phyloP scores from a whole-genome alignment of 176 grass and related monocot genomes.

The Poa annua region DNA sequence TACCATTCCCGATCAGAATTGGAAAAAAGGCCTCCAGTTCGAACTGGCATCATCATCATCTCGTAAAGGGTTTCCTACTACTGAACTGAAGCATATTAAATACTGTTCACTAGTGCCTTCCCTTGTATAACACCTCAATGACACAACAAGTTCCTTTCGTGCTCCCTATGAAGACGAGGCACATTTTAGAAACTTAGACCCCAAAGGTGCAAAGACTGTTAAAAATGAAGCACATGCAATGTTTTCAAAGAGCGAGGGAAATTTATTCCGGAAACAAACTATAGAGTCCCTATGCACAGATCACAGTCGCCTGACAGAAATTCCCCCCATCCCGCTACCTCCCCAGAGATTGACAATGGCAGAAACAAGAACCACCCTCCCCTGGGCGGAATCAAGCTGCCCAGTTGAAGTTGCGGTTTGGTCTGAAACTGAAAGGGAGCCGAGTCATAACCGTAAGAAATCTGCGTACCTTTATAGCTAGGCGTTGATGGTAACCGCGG shows the following conservation, averaged over 20 bases:
- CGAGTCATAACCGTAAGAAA: no score
- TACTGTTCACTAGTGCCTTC: neutral
- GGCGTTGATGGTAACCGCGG: neutral
- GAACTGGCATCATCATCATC: no score
- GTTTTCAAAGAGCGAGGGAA: neutral
- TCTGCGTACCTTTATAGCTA: neutral
- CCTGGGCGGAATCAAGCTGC: neutral
- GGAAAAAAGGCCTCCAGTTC: no score
- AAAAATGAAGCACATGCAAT: neutral
- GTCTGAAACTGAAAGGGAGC: neutral
- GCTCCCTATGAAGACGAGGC: neutral
- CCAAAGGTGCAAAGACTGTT: neutral
- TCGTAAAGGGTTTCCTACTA: neutral
- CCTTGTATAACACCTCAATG: neutral
- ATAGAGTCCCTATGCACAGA: neutral
- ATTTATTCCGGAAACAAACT: no score
- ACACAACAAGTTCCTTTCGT: neutral
- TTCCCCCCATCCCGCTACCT: neutral
- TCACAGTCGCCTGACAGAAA: neutral
- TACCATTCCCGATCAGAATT: no score
- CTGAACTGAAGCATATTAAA: neutral
- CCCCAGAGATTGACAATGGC: neutral
- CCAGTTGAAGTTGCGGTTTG: neutral
- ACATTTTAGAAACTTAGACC: neutral
- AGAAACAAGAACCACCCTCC: neutral